Evolutionary conservation across 2,329 filamentous ascomycete genomes (phyloP).

Genomic region (Exophiala sp.): DNA sequence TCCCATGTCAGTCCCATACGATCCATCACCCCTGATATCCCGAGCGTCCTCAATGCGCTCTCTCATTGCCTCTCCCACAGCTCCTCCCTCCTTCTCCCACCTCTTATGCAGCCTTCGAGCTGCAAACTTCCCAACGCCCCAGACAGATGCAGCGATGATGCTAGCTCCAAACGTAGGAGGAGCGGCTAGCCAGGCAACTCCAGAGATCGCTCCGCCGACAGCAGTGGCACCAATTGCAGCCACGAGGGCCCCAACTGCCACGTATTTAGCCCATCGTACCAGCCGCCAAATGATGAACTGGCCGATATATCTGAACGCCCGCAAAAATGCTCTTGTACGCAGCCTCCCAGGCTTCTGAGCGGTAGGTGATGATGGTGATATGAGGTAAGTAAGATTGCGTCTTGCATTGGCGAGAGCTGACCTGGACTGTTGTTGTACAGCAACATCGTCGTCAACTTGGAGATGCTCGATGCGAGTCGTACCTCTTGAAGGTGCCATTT

Average conservation of each 20-base stretch:
- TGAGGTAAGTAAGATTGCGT: constrained; percentile 27
- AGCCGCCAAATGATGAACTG: constrained; percentile 28
- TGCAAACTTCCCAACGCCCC: constrained; percentile 25
- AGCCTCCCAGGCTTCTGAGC: constrained; percentile 19
- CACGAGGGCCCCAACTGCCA: constrained; percentile 23
- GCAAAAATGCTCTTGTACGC: constrained; percentile 26
- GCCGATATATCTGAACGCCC: constrained; percentile 22
- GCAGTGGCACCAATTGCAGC: constrained; percentile 27
- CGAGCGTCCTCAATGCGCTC: constrained; percentile 20
- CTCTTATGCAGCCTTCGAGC: constrained; percentile 21
- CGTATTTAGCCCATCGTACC: constrained; percentile 29
- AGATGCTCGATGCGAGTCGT: background rate
- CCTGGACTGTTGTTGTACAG: constrained; percentile 25
- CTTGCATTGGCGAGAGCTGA: constrained; percentile 24
- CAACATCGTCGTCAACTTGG: constrained; percentile 12
- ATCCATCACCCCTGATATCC: constrained; percentile 14
- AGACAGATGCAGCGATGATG: constrained; percentile 23
- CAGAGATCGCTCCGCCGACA: constrained; percentile 22
- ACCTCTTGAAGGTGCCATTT: constrained; percentile 17
- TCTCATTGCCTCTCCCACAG: constrained; percentile 19
- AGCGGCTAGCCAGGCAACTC: constrained; percentile 26
- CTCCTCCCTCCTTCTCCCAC: constrained; percentile 23
- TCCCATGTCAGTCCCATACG: constrained; percentile 22
- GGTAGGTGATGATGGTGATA: constrained; percentile 5
- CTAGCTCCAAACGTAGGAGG: constrained; percentile 25